Conservation (phyloP, 2,329 filamentous ascomycete genomes). For the Orbilia brochopaga region DNA sequence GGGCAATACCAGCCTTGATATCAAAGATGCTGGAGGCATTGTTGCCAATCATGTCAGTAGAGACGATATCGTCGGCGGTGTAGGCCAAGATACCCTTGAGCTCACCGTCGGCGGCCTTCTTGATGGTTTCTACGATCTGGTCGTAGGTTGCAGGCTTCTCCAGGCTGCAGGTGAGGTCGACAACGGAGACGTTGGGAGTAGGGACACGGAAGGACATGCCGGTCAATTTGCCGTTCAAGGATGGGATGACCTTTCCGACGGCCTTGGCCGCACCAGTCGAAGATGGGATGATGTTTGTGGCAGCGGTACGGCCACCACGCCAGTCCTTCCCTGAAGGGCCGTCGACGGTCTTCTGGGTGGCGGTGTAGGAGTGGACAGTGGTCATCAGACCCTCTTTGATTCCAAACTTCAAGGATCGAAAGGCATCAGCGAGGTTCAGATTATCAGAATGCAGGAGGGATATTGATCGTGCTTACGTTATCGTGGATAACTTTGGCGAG, state of each 20-base stretch:
- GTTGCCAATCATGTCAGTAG: constrained; percentile 91
- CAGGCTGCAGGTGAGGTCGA: constrained; percentile 91
- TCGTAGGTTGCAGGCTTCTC: constrained; percentile 90
- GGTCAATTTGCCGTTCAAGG: constrained; percentile 98
- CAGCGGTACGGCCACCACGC: constrained; percentile 97
- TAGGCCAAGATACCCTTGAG: constrained; percentile 93
- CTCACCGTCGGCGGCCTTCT: constrained; percentile 79
- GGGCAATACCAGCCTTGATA: constrained; percentile 96
- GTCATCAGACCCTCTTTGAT: constrained; percentile 99
- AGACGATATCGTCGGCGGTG: constrained; percentile 97
- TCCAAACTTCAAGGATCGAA: constrained; percentile 66
- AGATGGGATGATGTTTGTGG: constrained; percentile 99
- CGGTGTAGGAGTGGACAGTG: constrained; percentile 99
- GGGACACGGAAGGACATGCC: constrained; percentile 99
- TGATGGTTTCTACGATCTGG: constrained; percentile 90
- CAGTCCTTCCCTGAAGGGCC: constrained; percentile 98
- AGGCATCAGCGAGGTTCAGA: neutral
- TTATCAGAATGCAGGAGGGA: neutral
- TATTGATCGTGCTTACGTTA: constrained; percentile 62
- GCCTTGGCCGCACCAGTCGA: constrained; percentile 99
- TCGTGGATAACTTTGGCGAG: constrained; percentile 99
- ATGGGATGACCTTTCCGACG: constrained; percentile 99
- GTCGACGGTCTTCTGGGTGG: constrained; percentile 99
- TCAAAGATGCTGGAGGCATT: constrained; percentile 96
- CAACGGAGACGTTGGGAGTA: constrained; percentile 97